Evolutionary conservation across 108 stramenopile species (phyloP).

Genomic region (Aurantiochytrium sp.): DNA sequence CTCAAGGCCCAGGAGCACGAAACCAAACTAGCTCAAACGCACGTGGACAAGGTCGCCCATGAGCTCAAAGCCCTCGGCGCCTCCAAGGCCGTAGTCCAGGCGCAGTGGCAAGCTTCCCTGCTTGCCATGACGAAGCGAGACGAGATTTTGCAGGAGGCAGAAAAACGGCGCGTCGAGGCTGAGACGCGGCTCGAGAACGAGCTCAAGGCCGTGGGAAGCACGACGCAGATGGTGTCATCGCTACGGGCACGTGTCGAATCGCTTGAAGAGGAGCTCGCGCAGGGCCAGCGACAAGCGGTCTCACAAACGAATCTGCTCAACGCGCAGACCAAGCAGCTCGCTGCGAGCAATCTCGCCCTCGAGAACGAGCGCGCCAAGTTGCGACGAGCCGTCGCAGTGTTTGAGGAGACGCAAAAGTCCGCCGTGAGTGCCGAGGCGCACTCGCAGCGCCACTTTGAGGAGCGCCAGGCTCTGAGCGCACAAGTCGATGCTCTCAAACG

Average conservation of each 20-base stretch:
- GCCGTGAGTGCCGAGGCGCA: not conserved
- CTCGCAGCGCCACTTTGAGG: too few relatives aligned
- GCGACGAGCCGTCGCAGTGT: not conserved
- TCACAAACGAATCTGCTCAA: not conserved
- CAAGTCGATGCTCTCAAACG: too few relatives aligned
- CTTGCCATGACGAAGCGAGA: not conserved
- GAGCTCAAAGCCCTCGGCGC: not conserved
- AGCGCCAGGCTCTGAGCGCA: too few relatives aligned
- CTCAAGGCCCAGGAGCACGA: not conserved
- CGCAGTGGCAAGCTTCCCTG: conserved; percentile 11
- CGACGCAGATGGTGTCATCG: not conserved
- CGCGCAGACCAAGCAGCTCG: too few relatives aligned
- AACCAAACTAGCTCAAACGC: not conserved
- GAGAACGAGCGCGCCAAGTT: too few relatives aligned
- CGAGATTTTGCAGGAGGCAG: not conserved
- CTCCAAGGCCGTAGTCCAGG: not conserved
- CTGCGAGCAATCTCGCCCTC: too few relatives aligned
- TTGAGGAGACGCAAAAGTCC: not conserved
- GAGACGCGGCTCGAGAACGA: not conserved
- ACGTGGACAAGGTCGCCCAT: not conserved
- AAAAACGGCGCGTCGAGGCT: not conserved
- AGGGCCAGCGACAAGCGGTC: not conserved
- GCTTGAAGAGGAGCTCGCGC: not conserved
- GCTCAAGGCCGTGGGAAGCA: not conserved
- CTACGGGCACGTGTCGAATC: not conserved